Evolutionary conservation across 2,329 filamentous ascomycete species (phyloP), one percentile per base, ranked within the genome.

Genomic region (Macrophomina phaseolina): DNA sequence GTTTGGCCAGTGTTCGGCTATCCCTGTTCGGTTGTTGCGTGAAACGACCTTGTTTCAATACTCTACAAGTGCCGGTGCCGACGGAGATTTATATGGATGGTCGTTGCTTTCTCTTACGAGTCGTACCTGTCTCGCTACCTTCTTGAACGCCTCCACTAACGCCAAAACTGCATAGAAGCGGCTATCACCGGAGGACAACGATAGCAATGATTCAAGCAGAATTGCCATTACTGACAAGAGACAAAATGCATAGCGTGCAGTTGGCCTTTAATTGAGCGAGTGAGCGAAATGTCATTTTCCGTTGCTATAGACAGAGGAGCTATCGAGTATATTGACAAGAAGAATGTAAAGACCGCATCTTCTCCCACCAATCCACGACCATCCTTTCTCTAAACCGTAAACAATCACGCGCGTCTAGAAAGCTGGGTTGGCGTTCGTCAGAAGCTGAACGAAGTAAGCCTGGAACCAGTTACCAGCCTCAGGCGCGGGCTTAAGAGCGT

Each of bases 391-490:
- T 12, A 42, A n/a, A 28, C 7, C 11, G n/a, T 8, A 12, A 30
- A 14, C 23, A 8, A 3, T 18, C 38, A 7, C 42, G 23, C n/a
- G 4, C 11, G 18, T 32, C 12, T 51, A 53, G 52, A 67, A 63
- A 23, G 58, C 45, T 49, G 79, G 73, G 69, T 72, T 75, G 5
- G 74, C 78, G 64, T 81, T 79, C 67, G 68, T 69, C 2, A 77
- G 68, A 18, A 78, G 68, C 71, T 71, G 73, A 69, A 77, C 67
- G 42, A 79, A 77, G 72, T 82, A 78, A 6, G 81, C 81, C 72
- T 84, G 77, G 77, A 90, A 90, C 89, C 89, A 92, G 8, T 82
- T 79, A 36, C 90, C 90, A 9, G 90, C 89, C 77, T 92, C 88
- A 36, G 90, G 90, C 1, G 90, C 88, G 1, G 89, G 89, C 76